Evolutionary conservation across 2,329 filamentous ascomycete genomes (phyloP), one percentile per base, ranked within the genome.

Genomic region (Colletotrichum lini): DNA sequence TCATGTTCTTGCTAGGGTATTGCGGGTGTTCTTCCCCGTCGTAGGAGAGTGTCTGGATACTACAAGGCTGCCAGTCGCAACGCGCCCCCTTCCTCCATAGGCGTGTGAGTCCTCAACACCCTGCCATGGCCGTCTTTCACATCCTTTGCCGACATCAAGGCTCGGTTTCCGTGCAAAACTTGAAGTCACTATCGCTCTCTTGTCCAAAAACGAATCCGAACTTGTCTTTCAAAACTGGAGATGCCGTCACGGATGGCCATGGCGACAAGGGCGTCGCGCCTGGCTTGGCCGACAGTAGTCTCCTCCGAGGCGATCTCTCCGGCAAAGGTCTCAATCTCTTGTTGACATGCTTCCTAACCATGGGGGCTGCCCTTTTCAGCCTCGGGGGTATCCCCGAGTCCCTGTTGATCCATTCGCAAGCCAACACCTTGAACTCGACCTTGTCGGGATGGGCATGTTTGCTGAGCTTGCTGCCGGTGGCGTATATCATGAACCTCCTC

Each of bases 381-480:
- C 16, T 65, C 21, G 10, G 5, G 4, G 15, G 23, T 6, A 21
- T 13, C 2, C 23, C 52, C 2, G 52, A 47, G 16, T 53, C 44
- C 4, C 26, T 42, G 2, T 63, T 16, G 13, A 57, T 60, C 82
- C 82, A 85, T 72, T 85, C 81, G 71, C 83, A 85, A 1, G 79
- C 82, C 47, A 86, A 59, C 5, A 86, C 76, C 35, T 81, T 79
- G 70, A 86, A 86, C 16, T 79, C 74, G 58, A 86, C 84, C 8
- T 74, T 74, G 23, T 78, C 77, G 1, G 84, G 83, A 21, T 73
- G 69, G 12, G 71, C 67, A 49, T 83, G 79, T 4, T 77, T 77
- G 69, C 75, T 78, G 40, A 80, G 73, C 18, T 74, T 77, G 72
- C 80, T 82, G 47, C 73, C 58, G 61, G 78, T 82, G 49, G 81